Percentiles rank a stretch among this genome's conserved stretches.
Conservation (phyloP, 2,329 filamentous ascomycete species). For the Iodosphaeria phyllophila region DNA sequence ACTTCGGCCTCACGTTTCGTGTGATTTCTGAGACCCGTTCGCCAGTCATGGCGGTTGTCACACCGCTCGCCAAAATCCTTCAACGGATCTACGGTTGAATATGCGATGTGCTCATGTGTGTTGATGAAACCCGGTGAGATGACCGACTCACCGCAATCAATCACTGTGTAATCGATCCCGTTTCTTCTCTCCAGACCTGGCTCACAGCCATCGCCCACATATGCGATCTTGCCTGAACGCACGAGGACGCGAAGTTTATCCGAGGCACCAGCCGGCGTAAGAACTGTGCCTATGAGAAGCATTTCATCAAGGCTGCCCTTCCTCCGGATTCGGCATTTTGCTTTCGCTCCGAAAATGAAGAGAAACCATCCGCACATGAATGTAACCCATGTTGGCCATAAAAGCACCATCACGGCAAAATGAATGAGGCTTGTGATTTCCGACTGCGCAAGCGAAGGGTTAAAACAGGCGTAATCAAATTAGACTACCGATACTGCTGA, state of each 20-base stretch:
- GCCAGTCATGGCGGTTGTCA: constrained; percentile 13
- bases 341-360: too few relatives aligned
- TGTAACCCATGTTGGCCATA: too few relatives aligned
- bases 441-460: too few relatives aligned
- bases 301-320: constrained; percentile 5
- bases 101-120: constrained; percentile 12
- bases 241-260: constrained; percentile 9
- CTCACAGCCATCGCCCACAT: constrained; percentile 5
- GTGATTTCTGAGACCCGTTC: constrained; percentile 7
- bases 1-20: constrained; percentile 6
- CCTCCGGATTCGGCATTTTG: constrained; percentile 5
- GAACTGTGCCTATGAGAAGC: constrained; percentile 21
- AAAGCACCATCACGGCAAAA: too few relatives aligned
- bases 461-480: too few relatives aligned
- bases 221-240: constrained; percentile 8
- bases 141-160: constrained; percentile 9
- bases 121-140: constrained; percentile 14
- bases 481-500: too few relatives aligned
- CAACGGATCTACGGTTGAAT: constrained; percentile 9
- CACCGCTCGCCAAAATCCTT: constrained; percentile 7
- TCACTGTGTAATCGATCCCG: constrained; percentile 6
- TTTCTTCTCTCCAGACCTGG: constrained; percentile 1
- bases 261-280: constrained; percentile 13
- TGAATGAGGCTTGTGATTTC: too few relatives aligned
- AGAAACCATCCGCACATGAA: too few relatives aligned